Base-by-base conservation (phyloP, 495 filamentous ascomycete species). In the Annulohypoxylon nitens region DNA sequence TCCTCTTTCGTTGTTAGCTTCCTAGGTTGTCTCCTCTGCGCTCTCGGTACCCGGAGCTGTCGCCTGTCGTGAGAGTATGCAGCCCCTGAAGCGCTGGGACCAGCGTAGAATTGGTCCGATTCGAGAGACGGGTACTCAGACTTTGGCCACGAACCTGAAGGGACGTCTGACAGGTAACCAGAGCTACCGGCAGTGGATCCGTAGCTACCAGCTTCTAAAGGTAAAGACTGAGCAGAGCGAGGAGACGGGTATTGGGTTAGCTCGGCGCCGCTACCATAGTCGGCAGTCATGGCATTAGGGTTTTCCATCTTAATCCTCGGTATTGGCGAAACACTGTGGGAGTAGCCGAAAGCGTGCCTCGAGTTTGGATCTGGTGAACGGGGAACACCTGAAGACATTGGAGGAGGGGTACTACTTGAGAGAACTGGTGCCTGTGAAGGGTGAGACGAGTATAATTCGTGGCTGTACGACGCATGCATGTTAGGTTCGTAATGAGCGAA, bases 1-100 rank as follows among this genome's bases (percentile, higher is more conserved):
- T 93, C 90, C 67, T 91, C 91, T 54, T 87, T 87, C 33, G 90
- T 90, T 26, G 91, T 93, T 58, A 89, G 80, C 65, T 88, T 87
- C 37, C 91, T 86, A 10, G 84, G 83, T 34, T 83, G 76, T 43
- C 82, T 75, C 70, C 80, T 76, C 34, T 84, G 81, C 76, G 79
- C 34, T 67, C 86, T 75, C 69, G 82, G 60, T 61, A 81, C 71
- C 64, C 81, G 77, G 55, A 80, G 76, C 45, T 79, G 76, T 63
- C 80, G 75, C 70, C 75, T 72, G 51, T 80, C 74, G 43, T 83
- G 78, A 58, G 76, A 69, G 54, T 79, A 75, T 50, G 75, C 76
- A 30, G 69, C 36, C 37, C 70, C 70, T 39, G 79, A 65, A n/a
- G 74, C 72, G 50, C 59, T 73, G 47, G 62, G 69, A 10, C 71